Evolutionary conservation across 2,329 filamentous ascomycete species (phyloP).

Genomic region (Tolypocladium ovalisporum): DNA sequence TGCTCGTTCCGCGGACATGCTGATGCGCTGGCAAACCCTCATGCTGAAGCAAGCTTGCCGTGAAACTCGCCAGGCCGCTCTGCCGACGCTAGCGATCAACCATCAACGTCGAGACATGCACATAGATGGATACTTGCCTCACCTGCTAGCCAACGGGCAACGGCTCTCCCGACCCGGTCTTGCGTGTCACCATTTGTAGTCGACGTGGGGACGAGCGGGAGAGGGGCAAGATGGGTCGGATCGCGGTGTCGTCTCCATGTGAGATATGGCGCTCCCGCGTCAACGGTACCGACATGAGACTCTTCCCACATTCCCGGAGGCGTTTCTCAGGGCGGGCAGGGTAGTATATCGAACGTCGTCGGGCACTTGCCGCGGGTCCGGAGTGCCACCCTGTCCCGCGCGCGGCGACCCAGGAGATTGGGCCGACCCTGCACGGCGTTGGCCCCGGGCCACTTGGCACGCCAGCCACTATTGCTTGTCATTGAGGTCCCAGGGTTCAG

Average conservation of each 20-base stretch:
- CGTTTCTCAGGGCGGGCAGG: neutral
- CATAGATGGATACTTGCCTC: neutral
- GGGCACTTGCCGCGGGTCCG: neutral
- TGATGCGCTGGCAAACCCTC: neutral
- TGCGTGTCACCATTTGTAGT: neutral
- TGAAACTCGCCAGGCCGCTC: neutral
- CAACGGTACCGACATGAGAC: neutral
- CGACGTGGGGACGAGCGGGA: neutral
- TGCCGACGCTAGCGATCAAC: neutral
- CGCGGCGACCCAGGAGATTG: slow-evolving; percentile 5
- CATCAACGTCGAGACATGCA: neutral
- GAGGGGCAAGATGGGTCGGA: neutral
- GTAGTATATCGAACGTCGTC: neutral
- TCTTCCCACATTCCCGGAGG: neutral
- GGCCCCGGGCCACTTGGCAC: slow-evolving; percentile 2
- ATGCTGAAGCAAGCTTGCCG: neutral
- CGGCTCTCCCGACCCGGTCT: neutral
- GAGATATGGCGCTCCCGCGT: neutral
- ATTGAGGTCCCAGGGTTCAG: neutral
- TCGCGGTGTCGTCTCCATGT: neutral
- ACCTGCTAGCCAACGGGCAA: neutral
- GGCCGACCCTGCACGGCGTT: slow-evolving; percentile 5
- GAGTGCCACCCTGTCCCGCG: neutral
- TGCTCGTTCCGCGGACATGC: neutral
- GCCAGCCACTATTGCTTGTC: neutral